A percentile compares a stretch with the other conserved stretches of the same genome.
Evolutionary conservation across 1,139 yeast genomes (phyloP).

Genomic region (Ogataea hybrid): DNA sequence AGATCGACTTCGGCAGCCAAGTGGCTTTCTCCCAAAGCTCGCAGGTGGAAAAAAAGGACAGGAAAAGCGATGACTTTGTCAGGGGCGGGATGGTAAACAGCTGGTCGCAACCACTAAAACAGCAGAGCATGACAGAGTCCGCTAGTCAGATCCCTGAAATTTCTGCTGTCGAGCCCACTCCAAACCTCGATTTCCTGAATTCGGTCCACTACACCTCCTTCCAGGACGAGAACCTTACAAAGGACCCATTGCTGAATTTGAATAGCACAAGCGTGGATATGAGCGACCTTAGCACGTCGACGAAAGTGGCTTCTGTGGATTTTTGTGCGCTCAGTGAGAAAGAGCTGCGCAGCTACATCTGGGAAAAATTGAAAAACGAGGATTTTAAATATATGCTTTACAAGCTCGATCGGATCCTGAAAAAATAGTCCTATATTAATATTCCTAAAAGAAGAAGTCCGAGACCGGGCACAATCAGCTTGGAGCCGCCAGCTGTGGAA

Average conservation of each 20-base stretch:
- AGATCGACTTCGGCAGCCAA: slow-evolving; percentile 5
- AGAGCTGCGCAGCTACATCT: slow-evolving; percentile 12
- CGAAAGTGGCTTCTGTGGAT: slow-evolving; percentile 3
- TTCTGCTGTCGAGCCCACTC: not conserved
- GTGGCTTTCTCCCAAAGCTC: slow-evolving; percentile 7
- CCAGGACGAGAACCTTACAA: slow-evolving; percentile 4
- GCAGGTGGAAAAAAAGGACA: slow-evolving; percentile 2
- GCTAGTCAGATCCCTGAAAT: not conserved
- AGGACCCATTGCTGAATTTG: slow-evolving; percentile 1
- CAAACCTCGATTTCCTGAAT: slow-evolving; percentile 7
- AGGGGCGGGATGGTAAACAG: slow-evolving; percentile 1
- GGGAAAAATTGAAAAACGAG: slow-evolving; percentile 14
- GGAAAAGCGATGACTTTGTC: too few relatives aligned
- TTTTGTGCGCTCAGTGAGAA: slow-evolving; percentile 12
- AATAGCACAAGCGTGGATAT: slow-evolving; percentile 7
- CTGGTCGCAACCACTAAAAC: slow-evolving; percentile 4
- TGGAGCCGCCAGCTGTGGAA: slow-evolving; percentile 9
- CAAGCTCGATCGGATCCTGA: slow-evolving; percentile 12
- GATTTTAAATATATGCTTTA: slow-evolving; percentile 15
- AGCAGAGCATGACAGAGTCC: not conserved
- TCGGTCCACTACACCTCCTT: slow-evolving; percentile 5
- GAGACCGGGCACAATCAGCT: slow-evolving; percentile 7
- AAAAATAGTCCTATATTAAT: slow-evolving; percentile 4
- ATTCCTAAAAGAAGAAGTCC: slow-evolving; percentile 7
- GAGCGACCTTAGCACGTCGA: slow-evolving; percentile 7